Evolutionary conservation across 352 stramenopile genomes (phyloP).

Genomic region (Globisporangium barbulae): DNA sequence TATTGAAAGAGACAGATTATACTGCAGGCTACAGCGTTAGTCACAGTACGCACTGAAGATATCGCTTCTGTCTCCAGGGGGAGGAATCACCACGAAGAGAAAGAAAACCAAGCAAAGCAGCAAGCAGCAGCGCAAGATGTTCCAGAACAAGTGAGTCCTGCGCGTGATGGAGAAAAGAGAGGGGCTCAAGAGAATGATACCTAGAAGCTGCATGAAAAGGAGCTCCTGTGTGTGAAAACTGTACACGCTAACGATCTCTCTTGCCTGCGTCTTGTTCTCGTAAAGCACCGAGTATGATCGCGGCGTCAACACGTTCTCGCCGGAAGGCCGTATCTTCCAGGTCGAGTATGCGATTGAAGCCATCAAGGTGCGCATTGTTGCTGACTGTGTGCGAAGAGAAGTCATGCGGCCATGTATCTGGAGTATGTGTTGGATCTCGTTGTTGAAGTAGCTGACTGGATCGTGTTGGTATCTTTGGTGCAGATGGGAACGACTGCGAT

Average conservation of each 20-base stretch:
- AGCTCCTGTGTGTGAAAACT: not conserved
- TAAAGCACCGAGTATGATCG: slow-evolving; percentile 98
- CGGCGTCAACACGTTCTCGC: slow-evolving; percentile 99
- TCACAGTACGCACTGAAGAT: slow-evolving; percentile 24
- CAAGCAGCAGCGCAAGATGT: slow-evolving; percentile 31
- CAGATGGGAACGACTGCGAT: slow-evolving; percentile 98
- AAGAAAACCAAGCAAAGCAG: slow-evolving; percentile 12
- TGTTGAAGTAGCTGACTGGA: not conserved
- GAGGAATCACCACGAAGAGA: slow-evolving; percentile 25
- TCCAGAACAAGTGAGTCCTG: slow-evolving; percentile 51
- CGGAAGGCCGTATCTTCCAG: slow-evolving; percentile 98
- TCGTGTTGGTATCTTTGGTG: slow-evolving; percentile 13
- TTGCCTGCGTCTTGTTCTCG: not conserved
- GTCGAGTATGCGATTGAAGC: slow-evolving; percentile 99
- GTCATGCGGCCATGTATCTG: too few species aligned
- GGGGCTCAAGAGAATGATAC: not conserved
- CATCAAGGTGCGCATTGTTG: slow-evolving; percentile 82
- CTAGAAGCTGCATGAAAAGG: not conserved
- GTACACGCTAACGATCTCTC: not conserved
- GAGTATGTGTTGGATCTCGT: not conserved
- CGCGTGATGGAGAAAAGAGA: not conserved
- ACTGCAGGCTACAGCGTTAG: not conserved
- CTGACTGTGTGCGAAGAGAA: not conserved
- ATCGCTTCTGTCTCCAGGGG: slow-evolving; percentile 21
- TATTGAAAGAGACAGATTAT: not conserved